Evolutionary conservation across 108 stramenopile species (phyloP).

Genomic region (Cyclostephanos tholiformis): DNA sequence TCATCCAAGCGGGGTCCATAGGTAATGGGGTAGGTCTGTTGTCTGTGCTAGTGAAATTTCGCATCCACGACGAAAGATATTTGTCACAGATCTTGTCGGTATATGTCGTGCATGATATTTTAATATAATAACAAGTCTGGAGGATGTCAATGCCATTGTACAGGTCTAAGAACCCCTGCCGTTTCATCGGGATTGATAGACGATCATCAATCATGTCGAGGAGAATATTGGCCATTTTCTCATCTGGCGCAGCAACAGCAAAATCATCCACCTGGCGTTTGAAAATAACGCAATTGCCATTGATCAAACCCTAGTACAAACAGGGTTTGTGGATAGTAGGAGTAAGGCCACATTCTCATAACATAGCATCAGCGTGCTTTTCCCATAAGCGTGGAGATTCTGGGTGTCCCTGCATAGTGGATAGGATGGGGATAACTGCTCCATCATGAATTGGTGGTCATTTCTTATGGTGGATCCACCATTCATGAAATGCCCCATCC

Average conservation of each 20-base stretch:
- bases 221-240: no score
- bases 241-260: background rate
- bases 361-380: slow-evolving; percentile 10
- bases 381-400: slow-evolving; percentile 28
- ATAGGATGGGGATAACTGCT: background rate
- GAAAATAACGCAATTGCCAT: slow-evolving; percentile 13
- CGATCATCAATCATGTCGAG: no score
- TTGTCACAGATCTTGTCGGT: background rate
- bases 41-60: background rate
- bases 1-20: background rate
- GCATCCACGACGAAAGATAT: background rate
- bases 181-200: no score
- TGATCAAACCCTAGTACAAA: slow-evolving; percentile 1
- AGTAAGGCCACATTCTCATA: background rate
- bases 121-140: background rate
- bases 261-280: background rate
- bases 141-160: background rate
- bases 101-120: background rate
- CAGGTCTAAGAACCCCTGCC: background rate
- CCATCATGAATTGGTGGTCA: slow-evolving; percentile 3
- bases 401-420: slow-evolving; percentile 24
- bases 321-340: slow-evolving; percentile 23
- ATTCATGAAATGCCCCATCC: background rate
- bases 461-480: background rate
- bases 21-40: background rate